A percentile compares a stretch with the other conserved stretches of the same genome.
These are phyloP conservation scores for Kazachstania sp. DNA, from an alignment of 1,139 yeast genomes.

Conservation along the genomic window DNA sequence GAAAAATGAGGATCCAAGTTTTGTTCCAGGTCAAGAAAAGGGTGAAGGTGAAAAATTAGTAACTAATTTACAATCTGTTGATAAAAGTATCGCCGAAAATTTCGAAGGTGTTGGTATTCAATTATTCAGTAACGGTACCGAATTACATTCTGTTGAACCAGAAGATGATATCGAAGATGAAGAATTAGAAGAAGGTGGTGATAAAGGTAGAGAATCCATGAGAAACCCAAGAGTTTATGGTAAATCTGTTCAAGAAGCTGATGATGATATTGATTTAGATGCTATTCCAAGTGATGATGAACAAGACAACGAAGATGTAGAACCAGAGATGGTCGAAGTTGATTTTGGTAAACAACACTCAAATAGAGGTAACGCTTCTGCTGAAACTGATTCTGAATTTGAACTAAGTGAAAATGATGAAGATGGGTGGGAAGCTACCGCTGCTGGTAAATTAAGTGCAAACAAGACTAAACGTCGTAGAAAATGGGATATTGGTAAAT, in stretches of 20 bases:
- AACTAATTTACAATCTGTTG: slow-evolving; percentile 66
- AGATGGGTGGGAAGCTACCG: slow-evolving; percentile 38
- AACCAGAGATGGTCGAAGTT: slow-evolving; percentile 38
- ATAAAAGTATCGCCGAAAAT: slow-evolving; percentile 54
- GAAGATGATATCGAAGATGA: slow-evolving; percentile 33
- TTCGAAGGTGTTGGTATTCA: slow-evolving; percentile 65
- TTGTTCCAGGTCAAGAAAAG: slow-evolving; percentile 59
- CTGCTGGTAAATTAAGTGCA: slow-evolving; percentile 40
- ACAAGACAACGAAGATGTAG: slow-evolving; percentile 30
- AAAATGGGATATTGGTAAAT: slow-evolving; percentile 72
- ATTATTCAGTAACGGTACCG: slow-evolving; percentile 55
- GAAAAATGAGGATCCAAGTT: slow-evolving; percentile 37
- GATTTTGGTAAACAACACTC: slow-evolving; percentile 38
- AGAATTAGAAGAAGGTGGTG: slow-evolving; percentile 30
- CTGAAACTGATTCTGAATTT: slow-evolving; percentile 39
- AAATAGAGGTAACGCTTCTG: slow-evolving; percentile 33
- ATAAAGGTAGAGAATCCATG: slow-evolving; percentile 51
- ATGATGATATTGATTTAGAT: slow-evolving; percentile 42
- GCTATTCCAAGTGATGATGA: slow-evolving; percentile 37
- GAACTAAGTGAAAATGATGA: slow-evolving; percentile 38
- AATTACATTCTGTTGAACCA: slow-evolving; percentile 38
- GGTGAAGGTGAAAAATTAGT: slow-evolving; percentile 81
- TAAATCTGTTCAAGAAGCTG: slow-evolving; percentile 46
- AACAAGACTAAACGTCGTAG: slow-evolving; percentile 34
- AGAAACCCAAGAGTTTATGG: slow-evolving; percentile 57